A percentile compares a stretch with the other conserved stretches of the same genome.
phyloP scores from a whole-genome alignment of 2,329 filamentous ascomycete species.

The Dichotomopilus funicola region DNA sequence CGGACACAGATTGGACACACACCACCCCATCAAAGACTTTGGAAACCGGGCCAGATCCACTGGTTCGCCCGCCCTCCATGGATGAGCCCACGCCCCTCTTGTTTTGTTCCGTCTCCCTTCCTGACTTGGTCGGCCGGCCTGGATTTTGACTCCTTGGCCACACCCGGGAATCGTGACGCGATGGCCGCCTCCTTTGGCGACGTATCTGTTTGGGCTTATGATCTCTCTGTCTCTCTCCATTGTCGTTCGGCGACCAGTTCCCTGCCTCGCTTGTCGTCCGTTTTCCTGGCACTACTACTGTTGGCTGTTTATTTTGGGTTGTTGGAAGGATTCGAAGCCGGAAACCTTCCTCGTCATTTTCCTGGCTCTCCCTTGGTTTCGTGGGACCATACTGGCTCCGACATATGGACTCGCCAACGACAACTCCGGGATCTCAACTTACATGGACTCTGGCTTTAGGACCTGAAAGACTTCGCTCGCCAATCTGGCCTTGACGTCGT shows the following conservation, averaged over 20 bases:
- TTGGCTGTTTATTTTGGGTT: conserved; percentile 11
- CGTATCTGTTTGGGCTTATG: conserved; percentile 6
- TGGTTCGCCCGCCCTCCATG: conserved; percentile 2
- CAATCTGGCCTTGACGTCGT: conserved; percentile 96
- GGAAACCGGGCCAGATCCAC: conserved; percentile 13
- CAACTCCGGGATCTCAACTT: conserved; percentile 61
- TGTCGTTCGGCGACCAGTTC: conserved; percentile 1
- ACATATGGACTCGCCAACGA: conserved; percentile 28
- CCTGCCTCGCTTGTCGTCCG: conserved; percentile 1
- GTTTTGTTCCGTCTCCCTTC: not conserved
- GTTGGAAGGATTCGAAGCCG: conserved; percentile 13
- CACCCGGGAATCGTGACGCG: conserved; percentile 6
- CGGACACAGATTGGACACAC: conserved; percentile 30
- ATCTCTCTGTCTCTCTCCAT: conserved; percentile 6
- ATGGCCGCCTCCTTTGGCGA: conserved; percentile 9
- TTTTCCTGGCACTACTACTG: conserved; percentile 12
- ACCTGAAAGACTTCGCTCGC: conserved; percentile 98
- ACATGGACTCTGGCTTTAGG: conserved; percentile 81
- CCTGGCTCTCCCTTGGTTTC: conserved; percentile 31
- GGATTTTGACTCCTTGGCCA: conserved; percentile 11
- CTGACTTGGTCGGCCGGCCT: conserved; percentile 13
- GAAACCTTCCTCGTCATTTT: conserved; percentile 5
- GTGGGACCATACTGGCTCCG: conserved; percentile 30
- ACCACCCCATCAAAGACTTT: conserved; percentile 19
- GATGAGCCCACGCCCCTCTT: conserved; percentile 7